Base-by-base conservation (phyloP, 495 filamentous ascomycete genomes). In the Podospora comata region DNA sequence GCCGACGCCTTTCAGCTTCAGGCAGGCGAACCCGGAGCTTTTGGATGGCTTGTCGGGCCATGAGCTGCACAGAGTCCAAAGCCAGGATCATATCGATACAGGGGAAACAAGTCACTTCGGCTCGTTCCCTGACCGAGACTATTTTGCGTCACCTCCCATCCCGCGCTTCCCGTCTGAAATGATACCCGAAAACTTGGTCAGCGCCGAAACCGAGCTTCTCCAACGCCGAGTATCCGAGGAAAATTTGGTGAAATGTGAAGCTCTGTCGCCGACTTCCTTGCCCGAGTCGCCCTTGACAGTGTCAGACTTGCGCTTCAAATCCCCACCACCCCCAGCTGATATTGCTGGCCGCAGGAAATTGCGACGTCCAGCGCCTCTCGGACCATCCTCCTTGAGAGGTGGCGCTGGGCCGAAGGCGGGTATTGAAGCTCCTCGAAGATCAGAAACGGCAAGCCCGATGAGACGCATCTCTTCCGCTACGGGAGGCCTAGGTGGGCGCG, bases 271-370 rank as follows among this genome's bases (percentile, higher is more conserved):
- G 59, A 60, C 39, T 39, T 75, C 72, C 16, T 68, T 77, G 53
- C 71, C 79, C 7, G 74, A 66, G 13, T 76, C 78, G 9, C 73
- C 73, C 1, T 64, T 69, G 13, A 65, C 65, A 2, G 19, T 69
- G 18, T 63, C 69, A 2, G 67, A 73, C 23, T 15, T 77, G 59
- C 73, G 74, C n/a, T 80, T 84, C 71, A 80, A 76, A 69, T 82
- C 81, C 0, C 82, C 82, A 2, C 80, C 81, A 9, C 82, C 82
- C 30, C 76, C 81, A 1, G 76, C 79, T 54, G 80, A 85, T 67
- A 80, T 85, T 54, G 82, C 82, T 23, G 76, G 79, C 19, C 78
- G 82, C 30, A 76, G 82, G 65, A 85, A 84, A 67, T 77, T 79
- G 62, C 75, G 79, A 7, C 77, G 81, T 13, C 81, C 82, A 2